Evolutionary conservation across 1,139 yeast species (phyloP).

Genomic region (Yamadazyma oceani): DNA sequence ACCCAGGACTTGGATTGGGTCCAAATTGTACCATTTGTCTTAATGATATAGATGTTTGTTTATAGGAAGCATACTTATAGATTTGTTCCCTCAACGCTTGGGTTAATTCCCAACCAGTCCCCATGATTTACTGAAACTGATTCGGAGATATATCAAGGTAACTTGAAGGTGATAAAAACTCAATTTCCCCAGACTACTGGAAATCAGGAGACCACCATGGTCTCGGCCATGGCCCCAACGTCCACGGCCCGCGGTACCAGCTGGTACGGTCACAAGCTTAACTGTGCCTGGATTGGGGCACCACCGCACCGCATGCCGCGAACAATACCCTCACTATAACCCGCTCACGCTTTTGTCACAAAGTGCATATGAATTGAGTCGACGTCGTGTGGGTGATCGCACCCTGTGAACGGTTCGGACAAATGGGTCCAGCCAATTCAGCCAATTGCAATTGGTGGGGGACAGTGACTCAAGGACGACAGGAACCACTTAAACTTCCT

Average conservation of each 20-base stretch:
- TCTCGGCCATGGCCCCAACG: neutral
- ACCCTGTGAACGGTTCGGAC: neutral
- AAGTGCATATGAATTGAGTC: too few relatives aligned
- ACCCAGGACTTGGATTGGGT: conserved; percentile 72
- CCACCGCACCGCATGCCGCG: too few relatives aligned
- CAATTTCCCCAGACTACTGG: conserved; percentile 6
- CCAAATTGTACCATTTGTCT: conserved; percentile 96
- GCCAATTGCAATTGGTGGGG: neutral
- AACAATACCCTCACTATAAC: too few relatives aligned
- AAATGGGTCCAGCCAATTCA: neutral
- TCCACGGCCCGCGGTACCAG: too few relatives aligned
- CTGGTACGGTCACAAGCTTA: too few relatives aligned
- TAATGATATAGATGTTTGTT: conserved; percentile 82
- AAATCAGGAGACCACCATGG: neutral
- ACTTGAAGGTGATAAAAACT: neutral
- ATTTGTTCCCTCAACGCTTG: conserved; percentile 39
- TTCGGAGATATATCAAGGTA: too few relatives aligned
- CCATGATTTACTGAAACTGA: conserved; percentile 27
- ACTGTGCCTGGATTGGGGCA: too few relatives aligned
- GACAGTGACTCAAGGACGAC: neutral
- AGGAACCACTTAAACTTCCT: neutral
- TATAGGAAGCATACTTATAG: conserved; percentile 63
- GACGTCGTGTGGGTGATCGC: too few relatives aligned
- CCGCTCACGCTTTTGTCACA: too few relatives aligned
- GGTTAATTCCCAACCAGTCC: conserved; percentile 50